Percentiles rank a stretch among this genome's conserved stretches.
phyloP scores from a whole-genome alignment of 352 stramenopile genomes.

The Globisporangium solare region DNA sequence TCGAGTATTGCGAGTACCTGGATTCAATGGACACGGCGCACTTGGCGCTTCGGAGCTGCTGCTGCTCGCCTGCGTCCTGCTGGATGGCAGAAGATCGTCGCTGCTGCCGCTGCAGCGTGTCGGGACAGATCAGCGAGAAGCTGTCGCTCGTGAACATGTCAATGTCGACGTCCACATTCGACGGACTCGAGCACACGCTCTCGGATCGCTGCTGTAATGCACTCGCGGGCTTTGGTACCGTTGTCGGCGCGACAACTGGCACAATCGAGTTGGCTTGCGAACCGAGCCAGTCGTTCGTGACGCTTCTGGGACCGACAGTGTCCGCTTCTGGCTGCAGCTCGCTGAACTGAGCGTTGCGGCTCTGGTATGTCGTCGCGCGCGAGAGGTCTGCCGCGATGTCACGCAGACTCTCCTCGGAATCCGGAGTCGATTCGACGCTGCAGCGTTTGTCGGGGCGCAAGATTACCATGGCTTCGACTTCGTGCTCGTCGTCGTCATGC shows the following conservation, averaged over 20 bases:
- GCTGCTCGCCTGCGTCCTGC: slow-evolving; percentile 45
- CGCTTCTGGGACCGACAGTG: slow-evolving; percentile 7
- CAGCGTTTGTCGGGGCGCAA: slow-evolving; percentile 7
- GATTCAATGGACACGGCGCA: slow-evolving; percentile 9
- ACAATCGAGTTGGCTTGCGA: not conserved
- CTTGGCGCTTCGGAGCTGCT: slow-evolving; percentile 21
- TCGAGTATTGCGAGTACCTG: slow-evolving; percentile 36
- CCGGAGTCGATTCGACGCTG: slow-evolving; percentile 23
- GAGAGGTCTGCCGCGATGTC: slow-evolving; percentile 52
- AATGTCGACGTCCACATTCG: slow-evolving; percentile 43
- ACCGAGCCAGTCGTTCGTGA: slow-evolving; percentile 8
- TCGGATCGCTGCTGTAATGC: not conserved
- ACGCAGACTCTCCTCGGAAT: slow-evolving; percentile 46
- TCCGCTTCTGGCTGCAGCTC: slow-evolving; percentile 1
- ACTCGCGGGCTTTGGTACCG: too few relatives aligned
- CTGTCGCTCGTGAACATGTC: slow-evolving; percentile 41
- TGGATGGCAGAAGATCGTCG: slow-evolving; percentile 15
- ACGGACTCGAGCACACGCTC: slow-evolving; percentile 12
- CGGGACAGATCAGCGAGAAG: slow-evolving; percentile 50
- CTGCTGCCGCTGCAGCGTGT: slow-evolving; percentile 27
- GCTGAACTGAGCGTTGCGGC: slow-evolving; percentile 12
- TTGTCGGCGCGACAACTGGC: not conserved
- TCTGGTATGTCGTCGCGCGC: slow-evolving; percentile 12
- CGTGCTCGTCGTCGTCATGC: slow-evolving; percentile 1
- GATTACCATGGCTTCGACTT: not conserved